A percentile compares a stretch with the other conserved stretches of the same genome.
phyloP scores from a whole-genome alignment of 1,284 basidiomycete species.

The Leccinum subspadiceum region DNA sequence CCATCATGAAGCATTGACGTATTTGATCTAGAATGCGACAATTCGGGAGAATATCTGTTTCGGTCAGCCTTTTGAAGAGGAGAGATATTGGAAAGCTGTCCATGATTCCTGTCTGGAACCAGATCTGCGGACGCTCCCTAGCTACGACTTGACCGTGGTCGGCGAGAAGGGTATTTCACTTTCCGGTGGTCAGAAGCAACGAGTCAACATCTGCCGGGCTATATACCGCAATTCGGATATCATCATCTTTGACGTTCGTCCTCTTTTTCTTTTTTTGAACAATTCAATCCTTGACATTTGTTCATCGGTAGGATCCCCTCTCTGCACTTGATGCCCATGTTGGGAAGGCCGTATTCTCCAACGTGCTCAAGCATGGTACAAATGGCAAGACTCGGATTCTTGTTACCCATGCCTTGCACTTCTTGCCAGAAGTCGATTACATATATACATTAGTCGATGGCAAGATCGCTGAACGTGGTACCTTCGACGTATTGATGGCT shows the following conservation, averaged over 20 bases:
- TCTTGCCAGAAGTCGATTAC: constrained; percentile 76
- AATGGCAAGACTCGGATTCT: constrained; percentile 77
- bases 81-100: constrained; percentile 61
- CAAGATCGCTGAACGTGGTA: constrained; percentile 72
- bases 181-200: constrained; percentile 82
- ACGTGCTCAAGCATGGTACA: constrained; percentile 63
- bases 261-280: not conserved
- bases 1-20: not conserved
- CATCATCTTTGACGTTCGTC: constrained; percentile 72
- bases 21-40: constrained; percentile 52
- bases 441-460: constrained; percentile 73
- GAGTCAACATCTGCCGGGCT: constrained; percentile 76
- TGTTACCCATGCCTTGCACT: constrained; percentile 82
- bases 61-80: constrained; percentile 63
- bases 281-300: not conserved
- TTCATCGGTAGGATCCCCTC: constrained; percentile 56
- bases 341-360: constrained; percentile 82
- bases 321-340: constrained; percentile 86
- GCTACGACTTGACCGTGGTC: constrained; percentile 83
- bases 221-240: constrained; percentile 86
- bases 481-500: constrained; percentile 66
- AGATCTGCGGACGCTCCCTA: constrained; percentile 63
- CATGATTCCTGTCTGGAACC: constrained; percentile 61
- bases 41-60: constrained; percentile 82
- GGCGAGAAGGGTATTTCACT: constrained; percentile 90